Conservation (phyloP, 1,139 yeast species). For the Schwanniomyces etchellsii region DNA sequence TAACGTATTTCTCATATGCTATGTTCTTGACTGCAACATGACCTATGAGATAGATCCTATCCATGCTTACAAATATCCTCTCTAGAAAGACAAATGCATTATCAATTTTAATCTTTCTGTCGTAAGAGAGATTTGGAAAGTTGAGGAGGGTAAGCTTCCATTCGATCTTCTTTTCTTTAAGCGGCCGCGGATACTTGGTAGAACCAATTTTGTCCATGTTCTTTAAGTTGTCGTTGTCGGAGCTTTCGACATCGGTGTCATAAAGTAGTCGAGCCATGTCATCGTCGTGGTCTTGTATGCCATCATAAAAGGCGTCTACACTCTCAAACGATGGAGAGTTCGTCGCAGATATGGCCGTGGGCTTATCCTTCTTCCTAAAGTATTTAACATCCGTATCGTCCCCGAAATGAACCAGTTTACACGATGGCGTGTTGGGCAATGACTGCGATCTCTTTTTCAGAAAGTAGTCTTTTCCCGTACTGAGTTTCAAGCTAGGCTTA, state of each 20-base stretch:
- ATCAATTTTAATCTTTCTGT: slow-evolving; percentile 26
- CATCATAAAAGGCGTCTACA: slow-evolving; percentile 12
- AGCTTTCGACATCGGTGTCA: slow-evolving; percentile 18
- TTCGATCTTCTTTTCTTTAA: slow-evolving; percentile 13
- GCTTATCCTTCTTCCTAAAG: slow-evolving; percentile 66
- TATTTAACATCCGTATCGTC: slow-evolving; percentile 60
- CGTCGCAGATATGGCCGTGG: slow-evolving; percentile 66
- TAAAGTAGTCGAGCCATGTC: too few species aligned
- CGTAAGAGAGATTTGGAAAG: slow-evolving; percentile 36
- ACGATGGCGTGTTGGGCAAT: slow-evolving; percentile 70
- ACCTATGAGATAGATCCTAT: slow-evolving; percentile 57
- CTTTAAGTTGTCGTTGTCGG: slow-evolving; percentile 6
- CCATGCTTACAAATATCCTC: slow-evolving; percentile 52
- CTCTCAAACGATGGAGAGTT: slow-evolving; percentile 47
- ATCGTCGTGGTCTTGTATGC: slow-evolving; percentile 8
- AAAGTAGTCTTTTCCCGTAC: slow-evolving; percentile 18
- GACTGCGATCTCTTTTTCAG: slow-evolving; percentile 43
- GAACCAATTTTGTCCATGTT: slow-evolving; percentile 10
- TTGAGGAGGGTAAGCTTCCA: slow-evolving; percentile 53
- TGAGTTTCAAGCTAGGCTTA: slow-evolving; percentile 59
- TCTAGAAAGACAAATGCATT: slow-evolving; percentile 57
- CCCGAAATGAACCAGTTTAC: slow-evolving; percentile 78
- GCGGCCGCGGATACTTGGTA: slow-evolving; percentile 21
- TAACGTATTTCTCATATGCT: slow-evolving; percentile 57
- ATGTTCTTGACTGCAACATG: slow-evolving; percentile 69